Base-by-base conservation (phyloP, 2,329 filamentous ascomycete genomes). In the Microcyclospora tardicrescens region DNA sequence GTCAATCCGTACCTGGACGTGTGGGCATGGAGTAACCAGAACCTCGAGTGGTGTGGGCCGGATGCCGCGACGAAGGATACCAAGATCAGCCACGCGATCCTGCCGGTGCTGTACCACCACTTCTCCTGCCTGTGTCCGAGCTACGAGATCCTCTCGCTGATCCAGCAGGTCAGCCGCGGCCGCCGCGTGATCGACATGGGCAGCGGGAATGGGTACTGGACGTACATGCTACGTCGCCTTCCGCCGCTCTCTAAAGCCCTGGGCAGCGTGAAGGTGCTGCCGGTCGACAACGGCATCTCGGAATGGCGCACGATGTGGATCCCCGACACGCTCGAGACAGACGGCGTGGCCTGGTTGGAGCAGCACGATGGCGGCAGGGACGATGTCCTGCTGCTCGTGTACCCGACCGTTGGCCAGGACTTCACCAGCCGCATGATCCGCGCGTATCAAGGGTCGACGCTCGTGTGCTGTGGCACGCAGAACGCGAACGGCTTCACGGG, bases 51-150 rank as follows among this genome's bases (percentile, higher is more conserved):
- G 77, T 70, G 69, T 36, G 77, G 79, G 1, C 75, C 79, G 2
- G 61, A 70, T 53, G 58, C 63, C 11, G 60, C 61, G 28, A 72
- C 77, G 2, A 66, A 64, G 12, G 60, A 66, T 16, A 68, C 72
- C 3, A 67, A 65, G 37, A 69, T 66, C 42, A 72, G 71, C 36
- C 81, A 86, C 59, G 79, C 81, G 49, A 66, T 83, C 6, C 67
- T 85, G 8, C 81, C 81, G 2, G 65, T 85, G 13, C 67, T 84
- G 39, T 85, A 84, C 69, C 81, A 85, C 61, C 81, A 86, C 59
- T 85, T 85, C 57, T 80, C 80, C 36, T 86, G 81, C 60, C 72
- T 73, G 1, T 76, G 76, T 14, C 81, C 81, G 0, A 74, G 72
- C 9, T 79, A 80, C 56, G 78, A 84, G 49, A 67, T 72, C 2